Percentiles rank a stretch among this genome's conserved stretches.
phyloP scores from a whole-genome alignment of 805 yeast genomes.

The Candida hungchunana region DNA sequence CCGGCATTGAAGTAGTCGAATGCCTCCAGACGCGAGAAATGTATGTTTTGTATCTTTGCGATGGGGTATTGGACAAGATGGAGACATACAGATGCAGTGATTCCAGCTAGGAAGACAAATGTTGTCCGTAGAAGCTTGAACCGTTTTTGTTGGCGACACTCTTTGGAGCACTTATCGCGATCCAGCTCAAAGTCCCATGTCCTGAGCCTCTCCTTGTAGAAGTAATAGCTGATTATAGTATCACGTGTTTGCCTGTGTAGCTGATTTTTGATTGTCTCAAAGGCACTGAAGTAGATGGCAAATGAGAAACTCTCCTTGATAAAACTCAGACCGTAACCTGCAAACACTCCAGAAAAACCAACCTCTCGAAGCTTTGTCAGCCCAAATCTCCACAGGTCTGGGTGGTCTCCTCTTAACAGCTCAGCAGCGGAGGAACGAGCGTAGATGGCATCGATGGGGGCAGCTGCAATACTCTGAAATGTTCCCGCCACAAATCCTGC shows the following conservation, averaged over 20 bases:
- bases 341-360: conserved; percentile 82
- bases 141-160: conserved; percentile 25
- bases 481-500: conserved; percentile 88
- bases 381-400: conserved; percentile 76
- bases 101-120: conserved; percentile 79
- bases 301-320: conserved; percentile 79
- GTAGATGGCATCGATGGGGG: conserved; percentile 89
- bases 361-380: conserved; percentile 61
- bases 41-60: conserved; percentile 72
- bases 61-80: conserved; percentile 83
- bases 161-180: conserved; percentile 23
- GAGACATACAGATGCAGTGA: conserved; percentile 74
- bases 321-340: conserved; percentile 78
- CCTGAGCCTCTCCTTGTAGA: conserved; percentile 33
- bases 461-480: conserved; percentile 84
- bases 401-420: conserved; percentile 60
- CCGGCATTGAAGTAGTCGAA: conserved; percentile 52
- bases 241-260: conserved; percentile 47
- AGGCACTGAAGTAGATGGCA: conserved; percentile 77
- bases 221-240: conserved; percentile 40
- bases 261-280: conserved; percentile 73
- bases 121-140: conserved; percentile 55
- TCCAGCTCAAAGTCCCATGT: conserved; percentile 23
- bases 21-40: conserved; percentile 74
- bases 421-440: conserved; percentile 78